Conservation (phyloP, 306 rosid species). For the Vigna reflexopilosa region DNA sequence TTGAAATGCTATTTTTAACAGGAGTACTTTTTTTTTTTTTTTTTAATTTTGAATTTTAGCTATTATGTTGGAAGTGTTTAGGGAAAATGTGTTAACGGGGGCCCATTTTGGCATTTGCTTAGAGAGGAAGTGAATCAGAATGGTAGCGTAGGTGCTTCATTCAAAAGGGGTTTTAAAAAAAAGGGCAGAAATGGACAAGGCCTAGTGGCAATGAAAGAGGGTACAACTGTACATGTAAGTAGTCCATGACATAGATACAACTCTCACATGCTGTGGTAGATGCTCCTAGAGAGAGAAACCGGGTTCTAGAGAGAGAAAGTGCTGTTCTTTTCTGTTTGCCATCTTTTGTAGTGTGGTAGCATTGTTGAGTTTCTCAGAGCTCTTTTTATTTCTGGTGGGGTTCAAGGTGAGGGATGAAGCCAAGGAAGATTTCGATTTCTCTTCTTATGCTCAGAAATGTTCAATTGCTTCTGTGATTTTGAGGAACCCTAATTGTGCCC, state of each 20-base stretch:
- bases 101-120: constrained; percentile 10
- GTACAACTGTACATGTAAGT: constrained; percentile 15
- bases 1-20: too few relatives aligned
- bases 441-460: constrained; percentile 9
- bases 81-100: neutral
- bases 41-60: too few relatives aligned
- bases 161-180: constrained; percentile 36
- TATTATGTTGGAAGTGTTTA: too few relatives aligned
- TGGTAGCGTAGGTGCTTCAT: constrained; percentile 25
- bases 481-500: constrained; percentile 50
- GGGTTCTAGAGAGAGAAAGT: constrained; percentile 39
- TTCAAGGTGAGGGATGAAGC: constrained; percentile 42
- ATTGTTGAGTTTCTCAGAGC: constrained; percentile 52
- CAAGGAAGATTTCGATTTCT: constrained; percentile 9
- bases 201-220: constrained; percentile 46
- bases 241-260: constrained; percentile 35
- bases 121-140: neutral
- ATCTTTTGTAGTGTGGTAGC: constrained; percentile 50
- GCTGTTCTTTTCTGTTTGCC: constrained; percentile 23
- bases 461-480: constrained; percentile 20
- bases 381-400: constrained; percentile 12
- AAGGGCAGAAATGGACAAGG: constrained; percentile 50
- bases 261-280: constrained; percentile 65
- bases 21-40: too few relatives aligned
- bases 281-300: constrained; percentile 46